Conservation (phyloP, 2,329 filamentous ascomycete species). For the Trichoderma arundinaceum region DNA sequence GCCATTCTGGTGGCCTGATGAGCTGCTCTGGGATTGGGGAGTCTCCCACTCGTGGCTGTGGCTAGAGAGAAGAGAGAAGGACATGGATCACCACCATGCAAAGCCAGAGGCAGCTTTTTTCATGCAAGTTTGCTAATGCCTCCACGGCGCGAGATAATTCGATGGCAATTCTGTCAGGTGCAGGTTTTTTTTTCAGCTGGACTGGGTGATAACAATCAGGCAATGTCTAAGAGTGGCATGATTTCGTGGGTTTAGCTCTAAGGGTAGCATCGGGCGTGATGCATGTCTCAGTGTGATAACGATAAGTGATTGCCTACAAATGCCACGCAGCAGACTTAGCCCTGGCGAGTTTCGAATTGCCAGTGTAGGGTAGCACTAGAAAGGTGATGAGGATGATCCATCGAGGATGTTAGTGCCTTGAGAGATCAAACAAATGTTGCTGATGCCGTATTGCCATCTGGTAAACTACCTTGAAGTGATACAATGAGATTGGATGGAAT, state of each 20-base stretch:
- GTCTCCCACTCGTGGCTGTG: neutral
- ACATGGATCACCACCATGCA: neutral
- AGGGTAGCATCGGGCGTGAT: neutral
- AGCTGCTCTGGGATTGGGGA: neutral
- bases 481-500: too few relatives aligned
- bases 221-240: conserved; percentile 27
- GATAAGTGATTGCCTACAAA: neutral
- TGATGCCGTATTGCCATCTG: too few relatives aligned
- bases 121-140: neutral
- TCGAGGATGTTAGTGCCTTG: too few relatives aligned
- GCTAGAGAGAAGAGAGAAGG: neutral
- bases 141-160: neutral
- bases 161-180: neutral
- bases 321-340: too few relatives aligned
- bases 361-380: neutral
- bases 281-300: conserved; percentile 21
- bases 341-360: neutral
- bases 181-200: neutral
- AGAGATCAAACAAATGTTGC: too few relatives aligned
- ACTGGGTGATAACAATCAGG: neutral
- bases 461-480: too few relatives aligned
- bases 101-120: neutral
- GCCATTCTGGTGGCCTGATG: neutral
- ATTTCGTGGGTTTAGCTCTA: neutral
- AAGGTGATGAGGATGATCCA: neutral